Conservation (phyloP, 768 basidiomycete genomes). For the Fomitopsis pulvina region DNA sequence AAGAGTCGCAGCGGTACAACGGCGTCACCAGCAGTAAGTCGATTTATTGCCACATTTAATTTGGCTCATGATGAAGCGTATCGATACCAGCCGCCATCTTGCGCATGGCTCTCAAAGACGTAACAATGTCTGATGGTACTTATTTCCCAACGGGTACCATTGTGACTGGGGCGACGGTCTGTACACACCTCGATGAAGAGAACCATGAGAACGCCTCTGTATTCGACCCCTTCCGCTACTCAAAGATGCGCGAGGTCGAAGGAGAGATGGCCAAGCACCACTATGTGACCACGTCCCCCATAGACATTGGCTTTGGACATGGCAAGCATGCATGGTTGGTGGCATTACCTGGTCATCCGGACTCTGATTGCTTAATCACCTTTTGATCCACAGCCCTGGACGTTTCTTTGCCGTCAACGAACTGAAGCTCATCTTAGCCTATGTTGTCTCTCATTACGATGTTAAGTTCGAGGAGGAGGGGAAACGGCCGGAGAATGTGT, state of each 20-base stretch:
- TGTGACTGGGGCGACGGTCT: constrained; percentile 22
- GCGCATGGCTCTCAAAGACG: constrained; percentile 30
- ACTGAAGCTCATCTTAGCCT: constrained; percentile 27
- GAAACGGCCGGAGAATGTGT: constrained; percentile 13
- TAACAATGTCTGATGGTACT: constrained; percentile 39
- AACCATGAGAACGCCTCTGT: constrained; percentile 27
- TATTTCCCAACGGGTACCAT: constrained; percentile 32
- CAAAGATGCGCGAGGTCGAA: constrained; percentile 18
- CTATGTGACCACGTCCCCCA: constrained; percentile 4
- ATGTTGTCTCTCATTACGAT: constrained; percentile 26
- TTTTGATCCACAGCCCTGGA: constrained; percentile 21
- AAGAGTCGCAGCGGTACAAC: constrained; percentile 23
- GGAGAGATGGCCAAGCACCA: constrained; percentile 14
- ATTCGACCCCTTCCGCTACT: constrained; percentile 40
- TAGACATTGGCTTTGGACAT: constrained; percentile 10
- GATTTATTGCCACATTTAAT: neutral
- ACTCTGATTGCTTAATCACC: neutral
- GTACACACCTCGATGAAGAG: constrained; percentile 25
- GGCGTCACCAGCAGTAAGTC: constrained; percentile 19
- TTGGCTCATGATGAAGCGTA: neutral
- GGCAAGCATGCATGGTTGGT: constrained; percentile 17
- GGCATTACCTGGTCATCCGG: neutral
- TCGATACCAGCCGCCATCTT: constrained; percentile 17
- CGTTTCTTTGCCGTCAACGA: constrained; percentile 28
- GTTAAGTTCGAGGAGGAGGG: constrained; percentile 21